phyloP scores from a whole-genome alignment of 2,329 filamentous ascomycete genomes.

The Beauveria brongniartii region DNA sequence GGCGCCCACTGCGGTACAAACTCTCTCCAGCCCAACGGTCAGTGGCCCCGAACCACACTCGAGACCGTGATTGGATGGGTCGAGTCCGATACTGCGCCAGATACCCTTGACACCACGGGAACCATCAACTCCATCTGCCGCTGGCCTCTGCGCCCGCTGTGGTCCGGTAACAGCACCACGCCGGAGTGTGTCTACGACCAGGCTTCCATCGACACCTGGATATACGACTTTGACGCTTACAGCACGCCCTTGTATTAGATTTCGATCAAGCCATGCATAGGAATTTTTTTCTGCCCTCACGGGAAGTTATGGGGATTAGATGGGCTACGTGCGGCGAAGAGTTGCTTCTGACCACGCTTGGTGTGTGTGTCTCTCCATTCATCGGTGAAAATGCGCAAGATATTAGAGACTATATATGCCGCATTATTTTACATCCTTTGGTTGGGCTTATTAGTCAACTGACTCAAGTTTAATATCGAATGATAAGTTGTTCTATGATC shows the following conservation, averaged over 20 bases:
- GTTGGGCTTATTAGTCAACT: no score
- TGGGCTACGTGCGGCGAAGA: no score
- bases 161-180: slow-evolving; percentile 15
- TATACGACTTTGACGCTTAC: background rate
- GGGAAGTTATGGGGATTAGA: no score
- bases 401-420: no score
- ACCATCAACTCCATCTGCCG: slow-evolving; percentile 31
- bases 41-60: slow-evolving; percentile 36
- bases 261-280: no score
- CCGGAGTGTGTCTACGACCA: background rate
- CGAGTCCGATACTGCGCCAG: slow-evolving; percentile 38
- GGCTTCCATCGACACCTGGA: background rate
- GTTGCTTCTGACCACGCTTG: no score
- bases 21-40: slow-evolving; percentile 29
- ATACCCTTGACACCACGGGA: slow-evolving; percentile 32
- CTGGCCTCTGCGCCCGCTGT: slow-evolving; percentile 35
- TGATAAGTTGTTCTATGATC: no score
- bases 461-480: no score
- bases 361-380: no score
- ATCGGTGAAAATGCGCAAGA: no score
- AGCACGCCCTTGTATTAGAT: background rate
- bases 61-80: slow-evolving; percentile 43
- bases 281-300: no score
- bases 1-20: slow-evolving; percentile 41
- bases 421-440: no score